A percentile compares a stretch with the other conserved stretches of the same genome.
Conservation (phyloP, 2,329 filamentous ascomycete genomes). For the Colletotrichum liaoningense region DNA sequence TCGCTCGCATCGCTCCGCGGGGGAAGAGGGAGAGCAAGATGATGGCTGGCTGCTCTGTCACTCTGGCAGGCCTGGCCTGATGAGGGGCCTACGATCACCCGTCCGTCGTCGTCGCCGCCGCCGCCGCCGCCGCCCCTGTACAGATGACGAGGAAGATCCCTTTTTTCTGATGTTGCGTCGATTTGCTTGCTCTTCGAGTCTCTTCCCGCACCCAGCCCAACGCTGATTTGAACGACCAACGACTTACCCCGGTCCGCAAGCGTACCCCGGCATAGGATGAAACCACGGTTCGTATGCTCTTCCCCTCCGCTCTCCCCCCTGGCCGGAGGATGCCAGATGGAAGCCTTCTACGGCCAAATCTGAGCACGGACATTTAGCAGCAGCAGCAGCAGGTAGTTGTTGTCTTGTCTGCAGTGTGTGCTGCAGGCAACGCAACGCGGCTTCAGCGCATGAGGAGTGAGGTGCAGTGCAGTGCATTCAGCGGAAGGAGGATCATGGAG, state of each 20-base stretch:
- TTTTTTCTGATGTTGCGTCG: not conserved
- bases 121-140: slow-evolving; percentile 1
- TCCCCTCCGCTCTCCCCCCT: slow-evolving; percentile 16
- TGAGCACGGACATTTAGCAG: slow-evolving; percentile 35
- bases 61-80: not conserved
- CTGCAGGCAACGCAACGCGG: slow-evolving; percentile 10
- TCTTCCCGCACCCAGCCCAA: not conserved
- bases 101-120: not conserved
- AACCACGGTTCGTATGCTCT: slow-evolving; percentile 26
- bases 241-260: not conserved
- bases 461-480: slow-evolving; percentile 10
- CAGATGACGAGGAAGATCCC: slow-evolving; percentile 21
- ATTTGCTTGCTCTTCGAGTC: slow-evolving; percentile 26
- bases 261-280: slow-evolving; percentile 31
- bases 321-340: slow-evolving; percentile 22
- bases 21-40: too few relatives aligned
- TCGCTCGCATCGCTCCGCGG: too few relatives aligned
- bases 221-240: not conserved
- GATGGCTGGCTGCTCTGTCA: too few relatives aligned
- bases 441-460: not conserved
- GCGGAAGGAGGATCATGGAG: not conserved
- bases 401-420: not conserved
- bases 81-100: not conserved
- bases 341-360: slow-evolving; percentile 34
- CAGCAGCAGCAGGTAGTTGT: not conserved